A percentile compares a stretch with the other conserved stretches of the same genome.
Conservation (phyloP, 257 asterid species). For the Solanum medicagineum region DNA sequence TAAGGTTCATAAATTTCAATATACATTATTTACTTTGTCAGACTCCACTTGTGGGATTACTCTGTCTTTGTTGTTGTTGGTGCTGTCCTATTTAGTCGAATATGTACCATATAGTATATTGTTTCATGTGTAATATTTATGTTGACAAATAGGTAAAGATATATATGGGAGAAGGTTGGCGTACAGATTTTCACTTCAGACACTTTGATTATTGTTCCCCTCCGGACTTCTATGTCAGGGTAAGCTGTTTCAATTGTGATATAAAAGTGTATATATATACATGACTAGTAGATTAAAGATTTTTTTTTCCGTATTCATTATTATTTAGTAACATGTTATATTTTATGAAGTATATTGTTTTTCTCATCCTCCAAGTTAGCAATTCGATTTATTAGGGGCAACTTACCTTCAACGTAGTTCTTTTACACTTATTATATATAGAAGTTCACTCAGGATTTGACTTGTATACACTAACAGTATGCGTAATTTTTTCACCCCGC, state of each 20-base stretch:
- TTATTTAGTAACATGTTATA: background rate
- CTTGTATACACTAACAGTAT: background rate
- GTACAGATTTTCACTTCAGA: slow-evolving; percentile 4
- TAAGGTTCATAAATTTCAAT: background rate
- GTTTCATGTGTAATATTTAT: background rate
- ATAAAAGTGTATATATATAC: too few relatives aligned
- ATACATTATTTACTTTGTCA: background rate
- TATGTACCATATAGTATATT: background rate
- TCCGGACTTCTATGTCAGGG: slow-evolving; percentile 5
- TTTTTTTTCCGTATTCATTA: background rate
- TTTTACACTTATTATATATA: too few relatives aligned
- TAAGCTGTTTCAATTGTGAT: background rate
- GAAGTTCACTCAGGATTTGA: background rate
- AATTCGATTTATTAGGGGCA: background rate
- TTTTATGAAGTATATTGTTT: too few relatives aligned
- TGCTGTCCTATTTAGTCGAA: background rate
- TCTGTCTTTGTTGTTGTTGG: background rate
- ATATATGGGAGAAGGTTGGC: slow-evolving; percentile 17
- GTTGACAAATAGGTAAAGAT: background rate
- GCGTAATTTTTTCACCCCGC: background rate
- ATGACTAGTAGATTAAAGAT: background rate
- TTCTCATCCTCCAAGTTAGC: background rate
- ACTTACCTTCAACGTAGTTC: too few relatives aligned
- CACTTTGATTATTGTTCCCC: slow-evolving; percentile 11
- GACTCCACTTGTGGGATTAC: background rate